Base-by-base conservation (phyloP, 1,139 yeast species). In the Yamadazyma trypodendri region DNA sequence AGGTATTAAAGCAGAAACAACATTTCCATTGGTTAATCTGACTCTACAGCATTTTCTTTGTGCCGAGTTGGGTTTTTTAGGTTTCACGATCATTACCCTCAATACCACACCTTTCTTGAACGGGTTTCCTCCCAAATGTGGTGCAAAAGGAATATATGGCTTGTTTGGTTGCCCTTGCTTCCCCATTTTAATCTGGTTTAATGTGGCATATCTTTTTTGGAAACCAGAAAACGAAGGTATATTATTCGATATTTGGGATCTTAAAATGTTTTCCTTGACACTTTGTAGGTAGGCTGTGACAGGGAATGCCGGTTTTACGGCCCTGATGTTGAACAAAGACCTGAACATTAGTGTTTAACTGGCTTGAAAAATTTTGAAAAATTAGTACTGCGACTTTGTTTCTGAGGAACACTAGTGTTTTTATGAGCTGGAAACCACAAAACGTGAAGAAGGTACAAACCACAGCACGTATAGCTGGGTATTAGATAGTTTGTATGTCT, bases 61-160 rank as follows among this genome's bases (percentile, higher is more conserved):
- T 13, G 99, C 97, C 34, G 97, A 92, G 67, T 94, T 94, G 34
- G 99, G 99, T 60, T 94, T 94, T 72, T 92, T 92, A 34, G 98
- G 98, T 62, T 92, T 92, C 50, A 90, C 74, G 45, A 89, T 86
- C 92, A 90, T 86, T 20, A 90, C 96, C 59, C 96, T 77, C 41
- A 90, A 70, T n/a, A 92, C 95, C 4, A 92, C 97, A 23, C 97
- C 98, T 52, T 89, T 88, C 52, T 82, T 80, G 56, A 88, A 85
- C 1, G 97, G 97, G 49, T 83, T 77, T 12, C 63, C 63, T n/a
- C 82, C 81, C 46, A 92, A 75, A 64, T 87, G 94, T 8, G 97
- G 97, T 1, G 97, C 76, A 50, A 77, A 79, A 2, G 84, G 60
- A 7, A 52, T 54, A 45, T 55, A 60, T 33, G 65, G 67, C 45